Conservation (phyloP, 768 basidiomycete species). For the Naganishia randhawae region DNA sequence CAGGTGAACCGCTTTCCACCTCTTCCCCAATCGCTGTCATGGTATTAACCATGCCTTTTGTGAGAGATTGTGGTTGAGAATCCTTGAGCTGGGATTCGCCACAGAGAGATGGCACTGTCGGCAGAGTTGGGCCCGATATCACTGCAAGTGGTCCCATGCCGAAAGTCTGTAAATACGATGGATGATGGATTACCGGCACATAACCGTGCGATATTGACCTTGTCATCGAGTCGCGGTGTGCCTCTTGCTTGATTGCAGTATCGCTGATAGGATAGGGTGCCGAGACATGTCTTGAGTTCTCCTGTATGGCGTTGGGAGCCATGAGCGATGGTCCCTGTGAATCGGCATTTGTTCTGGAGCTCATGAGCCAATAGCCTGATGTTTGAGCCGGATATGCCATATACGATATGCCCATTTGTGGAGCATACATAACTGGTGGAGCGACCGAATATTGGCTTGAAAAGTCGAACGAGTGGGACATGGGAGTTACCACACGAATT, state of each 20-base stretch:
- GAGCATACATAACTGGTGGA: constrained; percentile 6
- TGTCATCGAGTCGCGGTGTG: background rate
- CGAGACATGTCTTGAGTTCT: background rate
- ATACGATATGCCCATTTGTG: background rate
- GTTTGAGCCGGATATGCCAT: constrained; percentile 3
- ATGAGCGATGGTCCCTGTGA: background rate
- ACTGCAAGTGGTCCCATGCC: background rate
- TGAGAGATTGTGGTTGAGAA: background rate
- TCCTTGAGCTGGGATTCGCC: background rate
- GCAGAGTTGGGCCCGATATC: background rate
- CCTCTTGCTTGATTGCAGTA: background rate
- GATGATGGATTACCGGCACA: constrained; percentile 4
- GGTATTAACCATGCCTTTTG: background rate
- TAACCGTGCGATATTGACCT: constrained; percentile 12
- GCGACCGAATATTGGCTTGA: background rate
- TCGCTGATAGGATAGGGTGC: background rate
- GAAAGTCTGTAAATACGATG: background rate
- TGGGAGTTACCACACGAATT: background rate
- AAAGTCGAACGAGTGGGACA: background rate
- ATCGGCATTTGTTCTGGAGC: background rate
- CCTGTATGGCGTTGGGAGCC: background rate
- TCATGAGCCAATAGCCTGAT: constrained; percentile 12
- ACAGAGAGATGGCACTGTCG: background rate
- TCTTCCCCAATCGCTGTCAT: constrained; percentile 15
- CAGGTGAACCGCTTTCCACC: background rate